These are phyloP conservation scores for Brettanomyces sp. DNA, from an alignment of 805 yeast species.

Conservation along the genomic window DNA sequence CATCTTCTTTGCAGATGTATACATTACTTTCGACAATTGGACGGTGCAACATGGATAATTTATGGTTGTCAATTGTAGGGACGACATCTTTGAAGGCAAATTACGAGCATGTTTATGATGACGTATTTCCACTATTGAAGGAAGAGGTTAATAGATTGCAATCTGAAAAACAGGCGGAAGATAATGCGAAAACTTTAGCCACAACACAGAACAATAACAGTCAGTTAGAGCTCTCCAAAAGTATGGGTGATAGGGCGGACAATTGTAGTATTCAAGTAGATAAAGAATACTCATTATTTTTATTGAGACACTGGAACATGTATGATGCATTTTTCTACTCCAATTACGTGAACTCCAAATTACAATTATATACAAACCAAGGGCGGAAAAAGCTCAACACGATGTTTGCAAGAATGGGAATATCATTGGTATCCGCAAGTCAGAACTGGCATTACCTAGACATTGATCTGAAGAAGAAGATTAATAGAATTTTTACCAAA, in stretches of 20 bases:
- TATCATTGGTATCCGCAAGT: constrained; percentile 77
- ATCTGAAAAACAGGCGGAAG: constrained; percentile 15
- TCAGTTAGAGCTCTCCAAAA: constrained; percentile 7
- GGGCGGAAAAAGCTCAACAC: constrained; percentile 82
- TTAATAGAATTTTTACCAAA: constrained; percentile 59
- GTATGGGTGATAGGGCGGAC: constrained; percentile 24
- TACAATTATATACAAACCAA: constrained; percentile 83
- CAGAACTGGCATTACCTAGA: constrained; percentile 92
- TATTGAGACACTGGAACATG: constrained; percentile 86
- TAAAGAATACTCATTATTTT: constrained; percentile 75
- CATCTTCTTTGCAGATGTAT: constrained; percentile 73
- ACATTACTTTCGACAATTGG: constrained; percentile 75
- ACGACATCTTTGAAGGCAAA: constrained; percentile 69
- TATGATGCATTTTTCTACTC: constrained; percentile 88
- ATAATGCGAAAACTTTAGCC: not conserved
- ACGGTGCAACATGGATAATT: constrained; percentile 55
- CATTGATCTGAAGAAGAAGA: constrained; percentile 61
- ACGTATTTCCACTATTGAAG: constrained; percentile 60
- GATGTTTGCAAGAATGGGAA: constrained; percentile 94
- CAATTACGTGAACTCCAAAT: constrained; percentile 81
- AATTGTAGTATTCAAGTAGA: constrained; percentile 46
- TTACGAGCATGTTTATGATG: constrained; percentile 66
- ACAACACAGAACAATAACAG: not conserved
- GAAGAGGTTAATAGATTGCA: constrained; percentile 75
- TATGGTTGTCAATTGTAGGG: constrained; percentile 89